Evolutionary conservation across 192 early-diverging fungal species (phyloP).

Genomic region (Coemansia sp.): DNA sequence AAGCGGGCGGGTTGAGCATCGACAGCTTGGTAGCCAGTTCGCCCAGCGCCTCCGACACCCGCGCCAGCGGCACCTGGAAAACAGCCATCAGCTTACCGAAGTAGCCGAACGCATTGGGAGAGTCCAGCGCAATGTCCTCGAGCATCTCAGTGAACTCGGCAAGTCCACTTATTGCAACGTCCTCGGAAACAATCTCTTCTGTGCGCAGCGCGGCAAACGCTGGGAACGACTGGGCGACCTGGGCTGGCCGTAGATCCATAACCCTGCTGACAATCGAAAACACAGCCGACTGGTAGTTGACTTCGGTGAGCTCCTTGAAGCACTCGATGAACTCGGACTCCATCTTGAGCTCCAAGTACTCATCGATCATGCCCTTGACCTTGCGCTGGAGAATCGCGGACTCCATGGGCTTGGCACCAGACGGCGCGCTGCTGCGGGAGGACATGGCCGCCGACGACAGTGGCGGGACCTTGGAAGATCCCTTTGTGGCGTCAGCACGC

Average conservation of each 20-base stretch:
- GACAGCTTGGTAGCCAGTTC: conserved; percentile 31
- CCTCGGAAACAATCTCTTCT: conserved; percentile 50
- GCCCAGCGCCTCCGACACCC: conserved; percentile 47
- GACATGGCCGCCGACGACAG: conserved; percentile 17
- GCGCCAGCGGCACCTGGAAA: conserved; percentile 55
- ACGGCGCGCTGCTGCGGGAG: conserved; percentile 13
- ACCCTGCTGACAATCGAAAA: conserved; percentile 64
- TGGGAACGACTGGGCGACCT: conserved; percentile 56
- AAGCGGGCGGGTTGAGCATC: conserved; percentile 19
- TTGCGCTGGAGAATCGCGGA: conserved; percentile 53
- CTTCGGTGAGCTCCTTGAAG: conserved; percentile 69
- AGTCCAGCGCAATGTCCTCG: conserved; percentile 73
- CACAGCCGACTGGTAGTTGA: conserved; percentile 57
- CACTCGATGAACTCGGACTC: conserved; percentile 64
- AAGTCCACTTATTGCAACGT: conserved; percentile 57
- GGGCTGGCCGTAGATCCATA: conserved; percentile 59
- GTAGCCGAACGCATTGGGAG: conserved; percentile 66
- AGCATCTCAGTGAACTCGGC: conserved; percentile 59
- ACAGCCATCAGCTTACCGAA: conserved; percentile 62
- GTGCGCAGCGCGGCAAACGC: conserved; percentile 54
- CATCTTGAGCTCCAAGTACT: conserved; percentile 62
- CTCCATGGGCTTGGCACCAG: conserved; percentile 36
- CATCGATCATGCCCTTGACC: conserved; percentile 60
- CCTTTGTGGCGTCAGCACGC: conserved; percentile 36
- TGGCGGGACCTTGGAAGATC: conserved; percentile 17